These are phyloP conservation scores for Albugo candida DNA, from an alignment of 352 stramenopile species.

Conservation along the genomic window DNA sequence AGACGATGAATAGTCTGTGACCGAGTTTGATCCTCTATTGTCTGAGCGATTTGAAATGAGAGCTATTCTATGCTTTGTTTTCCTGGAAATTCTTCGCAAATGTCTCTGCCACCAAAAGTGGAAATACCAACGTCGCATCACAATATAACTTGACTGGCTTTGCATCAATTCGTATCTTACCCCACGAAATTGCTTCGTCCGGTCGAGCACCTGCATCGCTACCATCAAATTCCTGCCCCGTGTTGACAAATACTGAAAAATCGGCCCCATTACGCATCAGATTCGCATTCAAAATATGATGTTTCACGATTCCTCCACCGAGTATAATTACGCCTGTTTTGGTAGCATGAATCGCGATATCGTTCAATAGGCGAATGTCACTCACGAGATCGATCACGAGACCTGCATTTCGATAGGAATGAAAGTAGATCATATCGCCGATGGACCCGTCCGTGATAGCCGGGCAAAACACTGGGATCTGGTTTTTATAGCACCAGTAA, in stretches of 20 bases:
- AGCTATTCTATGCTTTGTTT: conserved; percentile 16
- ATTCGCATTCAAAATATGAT: conserved; percentile 99
- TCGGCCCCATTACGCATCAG: conserved; percentile 99
- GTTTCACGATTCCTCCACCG: conserved; percentile 95
- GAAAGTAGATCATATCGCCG: conserved; percentile 99
- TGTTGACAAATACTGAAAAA: conserved; percentile 99
- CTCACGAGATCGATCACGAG: conserved; percentile 95
- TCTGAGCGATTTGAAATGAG: too few relatives aligned
- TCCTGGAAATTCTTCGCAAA: conserved; percentile 92
- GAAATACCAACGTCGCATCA: conserved; percentile 97
- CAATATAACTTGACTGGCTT: conserved; percentile 94
- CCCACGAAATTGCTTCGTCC: conserved; percentile 99
- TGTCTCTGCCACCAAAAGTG: conserved; percentile 96
- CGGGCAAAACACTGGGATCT: conserved; percentile 99
- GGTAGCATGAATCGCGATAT: conserved; percentile 89
- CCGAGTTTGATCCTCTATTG: too few relatives aligned
- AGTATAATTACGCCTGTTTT: conserved; percentile 97
- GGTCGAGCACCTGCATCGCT: conserved; percentile 94
- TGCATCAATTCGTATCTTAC: conserved; percentile 91
- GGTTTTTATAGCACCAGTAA: conserved; percentile 98
- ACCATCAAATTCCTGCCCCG: conserved; percentile 95
- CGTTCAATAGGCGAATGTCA: conserved; percentile 97
- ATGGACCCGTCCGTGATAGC: conserved; percentile 98
- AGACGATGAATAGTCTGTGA: too few relatives aligned
- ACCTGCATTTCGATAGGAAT: conserved; percentile 96